Evolutionary conservation across 208 protist genomes (phyloP), one percentile per base, ranked within the genome.

Genomic region (Endotrypanum monterogeii): DNA sequence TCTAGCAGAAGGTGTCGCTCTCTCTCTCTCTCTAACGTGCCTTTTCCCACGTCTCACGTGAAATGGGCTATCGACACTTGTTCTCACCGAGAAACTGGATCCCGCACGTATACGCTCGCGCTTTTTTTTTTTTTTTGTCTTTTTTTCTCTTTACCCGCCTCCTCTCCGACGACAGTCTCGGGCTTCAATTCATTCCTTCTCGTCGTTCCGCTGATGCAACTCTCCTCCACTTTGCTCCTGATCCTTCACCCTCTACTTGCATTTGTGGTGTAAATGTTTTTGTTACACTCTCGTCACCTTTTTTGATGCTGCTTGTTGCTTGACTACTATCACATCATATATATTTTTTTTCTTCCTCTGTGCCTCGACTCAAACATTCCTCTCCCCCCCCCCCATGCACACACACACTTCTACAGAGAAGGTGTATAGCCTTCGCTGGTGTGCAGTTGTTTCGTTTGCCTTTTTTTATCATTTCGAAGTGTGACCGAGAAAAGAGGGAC

Each of bases 141-240:
- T n/a, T n/a, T n/a, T 48, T 48, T 11, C 44, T 46, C 41, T 9
- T 46, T 11, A 5, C 44, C 44, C 44, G 8, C 44, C 44, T 11
- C 44, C 0, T 5, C 18, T 35, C 14, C 12, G 28, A 16, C 28
- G 32, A 20, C 30, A 8, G 32, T 12, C 30, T 32, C 6, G 8
- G 16, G 5, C 14, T 62, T 32, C 14, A 32, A 37, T 32, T 8
- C 8, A 28, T 23, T 16, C 46, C 52, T 67, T 41, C 23, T 44
- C 39, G 46, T 60, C 11, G 60, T 48, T 56, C 66, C 23, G 51
- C 65, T 75, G 7, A 12, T 67, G 14, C 25, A 23, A 41, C 65
- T 69, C 30, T 32, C 39, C n/a, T 37, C 20, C 20, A 54, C 1
- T 54, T 52, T 68, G 39, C 9, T 55, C 20, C 63, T 11, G 2